Conservation (phyloP, 768 basidiomycete species). For the Suillus hirtellus region DNA sequence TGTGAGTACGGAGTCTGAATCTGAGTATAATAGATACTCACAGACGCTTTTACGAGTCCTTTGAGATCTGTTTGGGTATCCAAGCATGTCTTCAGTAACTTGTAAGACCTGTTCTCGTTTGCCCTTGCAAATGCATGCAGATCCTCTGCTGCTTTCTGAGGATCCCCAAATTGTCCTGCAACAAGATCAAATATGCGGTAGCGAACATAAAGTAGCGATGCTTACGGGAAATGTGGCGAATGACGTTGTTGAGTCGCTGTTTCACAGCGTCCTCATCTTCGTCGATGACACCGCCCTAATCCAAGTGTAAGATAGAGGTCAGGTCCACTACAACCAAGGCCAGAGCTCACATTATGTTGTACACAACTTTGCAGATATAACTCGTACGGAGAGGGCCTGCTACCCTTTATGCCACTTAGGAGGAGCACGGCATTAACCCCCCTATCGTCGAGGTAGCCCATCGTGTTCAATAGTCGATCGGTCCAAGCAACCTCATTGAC, state of each 20-base stretch:
- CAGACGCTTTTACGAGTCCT: conserved; percentile 73
- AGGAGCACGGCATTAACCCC: conserved; percentile 56
- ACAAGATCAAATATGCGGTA: background rate
- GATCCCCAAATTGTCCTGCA: conserved; percentile 62
- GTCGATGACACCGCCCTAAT: conserved; percentile 88
- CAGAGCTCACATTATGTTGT: conserved; percentile 74
- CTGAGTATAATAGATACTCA: conserved; percentile 26
- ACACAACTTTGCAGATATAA: conserved; percentile 73
- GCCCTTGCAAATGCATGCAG: conserved; percentile 79
- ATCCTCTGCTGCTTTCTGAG: conserved; percentile 75
- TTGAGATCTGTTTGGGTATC: conserved; percentile 86
- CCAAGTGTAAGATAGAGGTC: conserved; percentile 6
- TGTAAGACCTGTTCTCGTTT: conserved; percentile 87
- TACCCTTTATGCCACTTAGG: conserved; percentile 64
- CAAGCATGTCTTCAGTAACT: conserved; percentile 76
- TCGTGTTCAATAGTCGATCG: conserved; percentile 72
- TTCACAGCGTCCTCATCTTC: conserved; percentile 68
- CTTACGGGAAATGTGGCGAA: conserved; percentile 64
- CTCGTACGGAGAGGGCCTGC: conserved; percentile 71
- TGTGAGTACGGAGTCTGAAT: background rate
- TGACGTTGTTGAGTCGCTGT: conserved; percentile 52
- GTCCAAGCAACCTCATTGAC: conserved; percentile 85
- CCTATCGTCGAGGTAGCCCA: conserved; percentile 66
- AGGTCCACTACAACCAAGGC: background rate
- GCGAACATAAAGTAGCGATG: conserved; percentile 12